A percentile compares a stretch with the other conserved stretches of the same genome.
These are phyloP conservation scores for Piper longum DNA, from an alignment of 164 flowering plant genomes.

Conservation along the genomic window DNA sequence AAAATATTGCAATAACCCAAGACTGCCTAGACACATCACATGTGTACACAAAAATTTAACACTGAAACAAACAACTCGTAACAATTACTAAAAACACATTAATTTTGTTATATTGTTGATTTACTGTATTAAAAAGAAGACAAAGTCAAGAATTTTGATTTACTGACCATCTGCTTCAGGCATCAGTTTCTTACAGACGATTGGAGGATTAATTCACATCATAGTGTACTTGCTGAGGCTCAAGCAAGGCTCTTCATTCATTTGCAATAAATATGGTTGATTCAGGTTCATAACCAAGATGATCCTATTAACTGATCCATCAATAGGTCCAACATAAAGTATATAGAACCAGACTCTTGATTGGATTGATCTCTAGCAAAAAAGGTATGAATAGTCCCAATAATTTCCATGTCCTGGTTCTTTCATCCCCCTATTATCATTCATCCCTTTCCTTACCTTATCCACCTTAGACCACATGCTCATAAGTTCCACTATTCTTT, in stretches of 20 bases:
- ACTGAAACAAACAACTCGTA: too few species aligned
- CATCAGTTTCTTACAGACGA: background rate
- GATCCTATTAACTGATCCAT: conserved; percentile 28
- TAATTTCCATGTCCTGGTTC: conserved; percentile 41
- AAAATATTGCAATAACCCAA: too few species aligned
- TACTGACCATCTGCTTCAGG: too few species aligned
- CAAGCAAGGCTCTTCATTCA: conserved; percentile 8
- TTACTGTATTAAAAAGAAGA: too few species aligned
- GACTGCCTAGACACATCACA: too few species aligned
- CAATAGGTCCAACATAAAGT: conserved; percentile 24
- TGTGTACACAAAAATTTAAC: too few species aligned
- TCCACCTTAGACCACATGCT: conserved; percentile 48
- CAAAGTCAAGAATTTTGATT: too few species aligned
- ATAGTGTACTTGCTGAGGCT: background rate
- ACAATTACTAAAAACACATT: too few species aligned
- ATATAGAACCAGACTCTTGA: conserved; percentile 15
- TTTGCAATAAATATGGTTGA: conserved; percentile 8
- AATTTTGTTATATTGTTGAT: too few species aligned
- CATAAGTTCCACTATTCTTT: conserved; percentile 43
- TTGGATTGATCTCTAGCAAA: conserved; percentile 25
- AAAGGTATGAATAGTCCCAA: conserved; percentile 27
- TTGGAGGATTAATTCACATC: background rate
- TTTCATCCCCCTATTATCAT: conserved; percentile 29
- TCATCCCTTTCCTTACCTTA: conserved; percentile 44
- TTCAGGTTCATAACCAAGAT: conserved; percentile 24